phyloP scores from a whole-genome alignment of 2,329 filamentous ascomycete genomes.

The Calonectria ilicicola region DNA sequence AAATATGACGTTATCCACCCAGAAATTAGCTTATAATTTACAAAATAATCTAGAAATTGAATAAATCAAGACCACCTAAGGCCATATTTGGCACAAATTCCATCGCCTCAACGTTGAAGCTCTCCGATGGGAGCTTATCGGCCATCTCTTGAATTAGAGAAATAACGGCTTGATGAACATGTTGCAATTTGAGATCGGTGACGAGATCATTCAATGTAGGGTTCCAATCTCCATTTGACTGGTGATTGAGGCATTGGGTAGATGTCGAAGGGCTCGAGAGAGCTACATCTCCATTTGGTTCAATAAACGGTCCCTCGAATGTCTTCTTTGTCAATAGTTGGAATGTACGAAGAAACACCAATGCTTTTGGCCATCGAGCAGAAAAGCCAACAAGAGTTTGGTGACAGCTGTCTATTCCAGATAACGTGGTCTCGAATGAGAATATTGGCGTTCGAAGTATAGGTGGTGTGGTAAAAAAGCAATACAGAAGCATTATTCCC shows the following conservation, averaged over 20 bases:
- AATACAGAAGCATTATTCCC: background rate
- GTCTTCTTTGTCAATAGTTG: background rate
- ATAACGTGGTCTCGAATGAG: background rate
- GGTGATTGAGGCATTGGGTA: background rate
- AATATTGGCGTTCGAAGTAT: background rate
- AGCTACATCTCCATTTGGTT: background rate
- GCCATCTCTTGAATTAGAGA: background rate
- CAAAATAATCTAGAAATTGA: background rate
- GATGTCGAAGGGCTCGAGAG: background rate
- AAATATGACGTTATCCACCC: no score
- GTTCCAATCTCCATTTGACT: background rate
- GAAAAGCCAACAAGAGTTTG: background rate
- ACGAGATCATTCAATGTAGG: background rate
- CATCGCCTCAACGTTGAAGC: background rate
- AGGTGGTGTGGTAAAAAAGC: background rate
- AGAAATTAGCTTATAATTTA: no score
- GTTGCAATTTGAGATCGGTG: background rate
- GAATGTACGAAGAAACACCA: background rate
- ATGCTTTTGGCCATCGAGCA: background rate
- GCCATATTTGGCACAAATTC: background rate
- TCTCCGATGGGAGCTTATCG: background rate
- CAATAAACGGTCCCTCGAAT: background rate
- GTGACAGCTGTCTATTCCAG: background rate
- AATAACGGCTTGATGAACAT: background rate
- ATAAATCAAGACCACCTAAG: background rate